Percentiles rank a stretch among this genome's conserved stretches.
phyloP scores from a whole-genome alignment of 805 yeast species.

The Alloascoidea hylecoeti region DNA sequence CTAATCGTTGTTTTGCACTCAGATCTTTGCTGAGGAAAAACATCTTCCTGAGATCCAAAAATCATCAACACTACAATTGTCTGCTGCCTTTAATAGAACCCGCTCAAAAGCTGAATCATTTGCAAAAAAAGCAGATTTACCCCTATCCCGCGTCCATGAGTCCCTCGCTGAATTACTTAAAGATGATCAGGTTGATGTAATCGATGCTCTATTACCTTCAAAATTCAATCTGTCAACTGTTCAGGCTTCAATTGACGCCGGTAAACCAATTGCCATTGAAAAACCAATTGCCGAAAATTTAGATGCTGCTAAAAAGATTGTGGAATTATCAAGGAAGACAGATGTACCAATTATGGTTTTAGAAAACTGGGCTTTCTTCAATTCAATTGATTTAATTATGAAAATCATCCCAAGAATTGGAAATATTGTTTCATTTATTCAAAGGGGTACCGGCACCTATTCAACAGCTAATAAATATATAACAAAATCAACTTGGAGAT shows the following conservation, averaged over 20 bases:
- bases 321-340: conserved; percentile 43
- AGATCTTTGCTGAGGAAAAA: conserved; percentile 69
- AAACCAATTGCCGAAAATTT: conserved; percentile 88
- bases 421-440: conserved; percentile 22
- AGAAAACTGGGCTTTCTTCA: conserved; percentile 77
- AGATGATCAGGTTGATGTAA: conserved; percentile 55
- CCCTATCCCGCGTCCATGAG: conserved; percentile 36
- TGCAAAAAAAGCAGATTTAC: conserved; percentile 46
- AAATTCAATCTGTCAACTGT: conserved; percentile 62
- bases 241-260: conserved; percentile 51
- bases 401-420: conserved; percentile 62
- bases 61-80: conserved; percentile 36
- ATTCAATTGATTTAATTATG: conserved; percentile 39
- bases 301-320: conserved; percentile 70
- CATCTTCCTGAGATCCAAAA: conserved; percentile 62
- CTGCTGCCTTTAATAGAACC: conserved; percentile 75
- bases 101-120: conserved; percentile 69
- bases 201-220: conserved; percentile 86
- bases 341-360: conserved; percentile 61
- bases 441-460: conserved; percentile 35
- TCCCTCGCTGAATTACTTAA: conserved; percentile 47
- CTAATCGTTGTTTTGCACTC: conserved; percentile 1
- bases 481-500: conserved; percentile 69
- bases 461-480: conserved; percentile 31
- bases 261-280: conserved; percentile 73